Evolutionary conservation across 1,284 basidiomycete species (phyloP), one percentile per base, ranked within the genome.

Genomic region (Tilletiopsis washingtonensis): DNA sequence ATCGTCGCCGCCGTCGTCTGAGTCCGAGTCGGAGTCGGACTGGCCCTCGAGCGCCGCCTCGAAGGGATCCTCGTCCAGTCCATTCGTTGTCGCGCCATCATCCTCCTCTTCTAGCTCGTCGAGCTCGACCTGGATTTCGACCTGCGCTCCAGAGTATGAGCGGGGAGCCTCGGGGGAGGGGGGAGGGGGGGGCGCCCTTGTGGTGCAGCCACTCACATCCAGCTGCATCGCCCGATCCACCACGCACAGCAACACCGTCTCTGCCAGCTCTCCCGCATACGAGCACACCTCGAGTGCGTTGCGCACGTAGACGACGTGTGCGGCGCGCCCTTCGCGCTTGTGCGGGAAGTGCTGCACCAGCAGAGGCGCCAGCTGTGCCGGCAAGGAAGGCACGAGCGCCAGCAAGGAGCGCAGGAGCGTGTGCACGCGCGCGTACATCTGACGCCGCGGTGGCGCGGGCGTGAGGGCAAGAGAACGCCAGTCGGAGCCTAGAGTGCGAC

Each of bases 71-170:
- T 34, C 40, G 37, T 41, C 17, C 14, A 42, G 20, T 46, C 49
- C 60, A 39, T 69, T 56, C 26, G 62, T 39, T 19, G 64, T 62
- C 5, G 56, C 46, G 11, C 61, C 51, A 14, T 49, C 61, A 17
- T 66, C 65, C 14, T 68, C 67, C 12, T 75, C 74, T 51, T 94
- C 91, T 17, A 93, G 77, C 61, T 96, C 91, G 71, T 97, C 93
- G 2, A 93, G 74, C 67, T 93, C 90, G 19, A 91, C 86, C 74
- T 96, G 93, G 44, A 99, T 94, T 75, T 98, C 93, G 40, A 93
- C 32, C 32, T 34, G 32, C 32, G 17, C 2, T 17, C 12, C 17
- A 17, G 12, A 34, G 12, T 11, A 34, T 12, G 32, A 34, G 32
- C 32, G 32, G 2, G 3, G 17, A 34, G 32, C 3, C 12, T 11